These are phyloP conservation scores for Aspergillus carlsbadensis DNA, from an alignment of 495 filamentous ascomycete genomes.

Conservation along the genomic window DNA sequence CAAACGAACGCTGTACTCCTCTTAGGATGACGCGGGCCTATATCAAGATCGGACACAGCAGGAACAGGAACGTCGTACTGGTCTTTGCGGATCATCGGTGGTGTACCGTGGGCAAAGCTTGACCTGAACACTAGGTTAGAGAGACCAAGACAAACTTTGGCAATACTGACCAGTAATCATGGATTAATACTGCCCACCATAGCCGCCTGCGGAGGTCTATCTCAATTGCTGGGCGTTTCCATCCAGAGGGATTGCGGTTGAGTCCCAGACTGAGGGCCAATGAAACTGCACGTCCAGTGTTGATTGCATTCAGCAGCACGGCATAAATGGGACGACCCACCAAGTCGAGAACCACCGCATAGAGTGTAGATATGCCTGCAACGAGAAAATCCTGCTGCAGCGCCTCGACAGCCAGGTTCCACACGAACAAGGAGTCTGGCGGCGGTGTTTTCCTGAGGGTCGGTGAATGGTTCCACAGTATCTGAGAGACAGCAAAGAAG, in stretches of 20 bases:
- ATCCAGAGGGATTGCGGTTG: conserved; percentile 29
- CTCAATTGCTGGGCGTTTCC: conserved; percentile 26
- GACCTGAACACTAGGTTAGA: conserved; percentile 20
- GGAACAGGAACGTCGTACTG: conserved; percentile 40
- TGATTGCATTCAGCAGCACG: conserved; percentile 29
- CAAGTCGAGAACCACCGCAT: conserved; percentile 29
- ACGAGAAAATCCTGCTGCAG: conserved; percentile 31
- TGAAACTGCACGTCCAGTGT: conserved; percentile 26
- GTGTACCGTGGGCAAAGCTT: conserved; percentile 34
- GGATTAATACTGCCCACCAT: conserved; percentile 37
- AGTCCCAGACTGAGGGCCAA: conserved; percentile 32
- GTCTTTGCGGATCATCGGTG: conserved; percentile 21
- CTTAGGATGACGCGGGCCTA: conserved; percentile 5
- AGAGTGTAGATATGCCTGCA: conserved; percentile 29
- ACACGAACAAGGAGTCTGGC: conserved; percentile 30
- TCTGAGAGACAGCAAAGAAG: conserved; percentile 30
- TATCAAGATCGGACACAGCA: conserved; percentile 5
- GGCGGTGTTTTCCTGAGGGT: conserved; percentile 13
- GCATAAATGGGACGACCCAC: conserved; percentile 29
- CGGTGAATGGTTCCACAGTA: conserved; percentile 26
- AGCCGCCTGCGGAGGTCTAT: conserved; percentile 27
- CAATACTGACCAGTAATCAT: conserved; percentile 31
- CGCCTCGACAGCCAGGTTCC: conserved; percentile 33
- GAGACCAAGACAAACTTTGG: neutral
- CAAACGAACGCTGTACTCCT: conserved; percentile 16